phyloP scores from a whole-genome alignment of 2,329 filamentous ascomycete genomes.

The Hymenotorrendiella dingleyae region DNA sequence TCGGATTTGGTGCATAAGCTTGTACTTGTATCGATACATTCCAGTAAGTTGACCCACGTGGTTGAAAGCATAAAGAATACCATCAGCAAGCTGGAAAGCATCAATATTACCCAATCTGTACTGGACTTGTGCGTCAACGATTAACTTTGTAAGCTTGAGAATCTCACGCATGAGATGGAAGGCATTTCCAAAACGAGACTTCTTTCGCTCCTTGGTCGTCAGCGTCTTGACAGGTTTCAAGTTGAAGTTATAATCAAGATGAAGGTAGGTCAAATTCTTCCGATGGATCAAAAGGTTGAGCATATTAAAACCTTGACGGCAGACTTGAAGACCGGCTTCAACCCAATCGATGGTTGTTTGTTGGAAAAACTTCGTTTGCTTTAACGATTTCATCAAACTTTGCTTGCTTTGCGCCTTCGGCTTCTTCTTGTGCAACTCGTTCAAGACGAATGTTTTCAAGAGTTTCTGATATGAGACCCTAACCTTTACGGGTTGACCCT shows the following conservation, averaged over 20 bases:
- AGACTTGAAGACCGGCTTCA: constrained; percentile 95
- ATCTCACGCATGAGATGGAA: constrained; percentile 99
- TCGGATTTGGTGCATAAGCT: constrained; percentile 98
- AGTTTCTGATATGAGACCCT: constrained; percentile 98
- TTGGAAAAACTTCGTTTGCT: constrained; percentile 98
- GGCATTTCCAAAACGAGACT: constrained; percentile 97
- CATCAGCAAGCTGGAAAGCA: constrained; percentile 95
- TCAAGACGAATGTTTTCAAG: constrained; percentile 91
- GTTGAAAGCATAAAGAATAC: constrained; percentile 99
- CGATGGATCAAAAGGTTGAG: constrained; percentile 94
- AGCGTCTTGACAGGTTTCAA: constrained; percentile 97
- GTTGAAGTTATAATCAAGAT: constrained; percentile 99
- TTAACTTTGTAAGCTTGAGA: constrained; percentile 88
- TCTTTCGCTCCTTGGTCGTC: constrained; percentile 98
- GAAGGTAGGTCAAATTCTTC: constrained; percentile 96
- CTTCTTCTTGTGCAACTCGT: constrained; percentile 92
- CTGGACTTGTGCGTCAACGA: constrained; percentile 97
- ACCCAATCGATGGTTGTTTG: constrained; percentile 99
- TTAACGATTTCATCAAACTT: constrained; percentile 80
- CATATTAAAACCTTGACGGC: constrained; percentile 98
- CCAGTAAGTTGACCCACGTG: constrained; percentile 96
- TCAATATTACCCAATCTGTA: constrained; percentile 97
- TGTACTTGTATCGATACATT: constrained; percentile 99
- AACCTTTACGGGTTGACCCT: constrained; percentile 90
- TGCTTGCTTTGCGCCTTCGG: constrained; percentile 96